Conservation (phyloP, 495 filamentous ascomycete genomes). For the Penicillium verhagenii region DNA sequence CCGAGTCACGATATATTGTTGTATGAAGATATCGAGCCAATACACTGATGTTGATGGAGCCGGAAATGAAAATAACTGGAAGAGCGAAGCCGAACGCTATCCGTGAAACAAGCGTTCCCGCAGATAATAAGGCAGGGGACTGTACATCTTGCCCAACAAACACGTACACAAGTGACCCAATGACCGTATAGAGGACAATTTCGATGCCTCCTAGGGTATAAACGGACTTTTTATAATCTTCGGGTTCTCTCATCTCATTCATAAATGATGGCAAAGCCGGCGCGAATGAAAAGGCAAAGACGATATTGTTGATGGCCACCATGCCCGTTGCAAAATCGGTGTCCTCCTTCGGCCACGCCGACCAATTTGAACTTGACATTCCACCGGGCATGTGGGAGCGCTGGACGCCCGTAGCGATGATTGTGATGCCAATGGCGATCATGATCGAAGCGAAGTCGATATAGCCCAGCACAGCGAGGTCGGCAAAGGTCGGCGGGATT, state of each 20-base stretch:
- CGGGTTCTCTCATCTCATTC: slow-evolving; percentile 66
- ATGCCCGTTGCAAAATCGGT: slow-evolving; percentile 61
- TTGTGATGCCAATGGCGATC: neutral
- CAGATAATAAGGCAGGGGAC: slow-evolving; percentile 64
- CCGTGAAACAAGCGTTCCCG: slow-evolving; percentile 55
- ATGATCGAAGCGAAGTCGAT: neutral
- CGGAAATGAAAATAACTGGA: slow-evolving; percentile 4
- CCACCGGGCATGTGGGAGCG: neutral
- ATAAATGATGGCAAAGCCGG: slow-evolving; percentile 67
- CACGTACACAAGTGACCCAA: neutral
- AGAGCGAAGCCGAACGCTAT: slow-evolving; percentile 65
- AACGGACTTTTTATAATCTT: slow-evolving; percentile 59
- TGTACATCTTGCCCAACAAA: slow-evolving; percentile 38
- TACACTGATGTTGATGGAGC: neutral
- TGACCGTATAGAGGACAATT: neutral
- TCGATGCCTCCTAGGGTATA: slow-evolving; percentile 39
- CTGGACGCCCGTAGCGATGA: neutral
- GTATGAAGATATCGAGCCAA: neutral
- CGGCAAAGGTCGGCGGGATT: slow-evolving; percentile 51
- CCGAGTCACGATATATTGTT: slow-evolving; percentile 45
- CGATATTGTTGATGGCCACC: slow-evolving; percentile 66
- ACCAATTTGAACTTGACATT: slow-evolving; percentile 26
- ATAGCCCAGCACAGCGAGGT: slow-evolving; percentile 51
- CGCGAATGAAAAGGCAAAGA: slow-evolving; percentile 60
- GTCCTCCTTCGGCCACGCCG: neutral